A percentile compares a stretch with the other conserved stretches of the same genome.
Conservation (phyloP, 2,329 filamentous ascomycete species). For the Ustilaginoidea virens region DNA sequence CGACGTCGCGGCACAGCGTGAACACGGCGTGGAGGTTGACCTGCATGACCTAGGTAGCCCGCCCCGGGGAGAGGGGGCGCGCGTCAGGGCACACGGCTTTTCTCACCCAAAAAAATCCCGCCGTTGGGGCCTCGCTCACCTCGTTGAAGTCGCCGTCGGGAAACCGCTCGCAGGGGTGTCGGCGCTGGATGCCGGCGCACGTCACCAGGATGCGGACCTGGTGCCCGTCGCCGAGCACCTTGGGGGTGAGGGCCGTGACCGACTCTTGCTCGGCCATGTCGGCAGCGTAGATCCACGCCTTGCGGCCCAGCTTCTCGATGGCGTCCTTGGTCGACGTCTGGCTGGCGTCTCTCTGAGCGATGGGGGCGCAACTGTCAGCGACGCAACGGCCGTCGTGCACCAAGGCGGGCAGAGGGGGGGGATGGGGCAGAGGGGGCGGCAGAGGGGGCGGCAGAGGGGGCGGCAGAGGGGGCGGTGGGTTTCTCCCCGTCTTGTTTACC, state of each 20-base stretch:
- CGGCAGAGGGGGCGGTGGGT: no score
- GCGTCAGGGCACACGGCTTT: no score
- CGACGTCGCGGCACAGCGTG: conserved; percentile 59
- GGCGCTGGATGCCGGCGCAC: conserved; percentile 72
- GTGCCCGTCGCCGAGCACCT: conserved; percentile 45
- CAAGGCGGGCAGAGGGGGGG: no score
- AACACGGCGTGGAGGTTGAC: conserved; percentile 79
- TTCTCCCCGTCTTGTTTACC: conserved; percentile 15
- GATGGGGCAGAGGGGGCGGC: no score
- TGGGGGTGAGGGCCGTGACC: conserved; percentile 44
- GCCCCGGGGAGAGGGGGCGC: no score
- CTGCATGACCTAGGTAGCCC: conserved; percentile 47
- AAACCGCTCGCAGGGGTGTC: conserved; percentile 62
- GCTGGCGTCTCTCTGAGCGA: conserved; percentile 28
- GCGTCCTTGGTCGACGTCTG: conserved; percentile 39
- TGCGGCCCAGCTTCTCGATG: conserved; percentile 50
- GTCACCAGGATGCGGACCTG: conserved; percentile 67
- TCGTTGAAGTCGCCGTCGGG: conserved; percentile 64
- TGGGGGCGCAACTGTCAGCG: no score
- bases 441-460: no score
- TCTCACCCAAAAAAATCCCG: background rate
- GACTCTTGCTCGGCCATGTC: conserved; percentile 49
- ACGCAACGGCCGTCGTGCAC: no score
- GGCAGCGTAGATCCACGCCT: conserved; percentile 50
- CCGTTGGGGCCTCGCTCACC: conserved; percentile 18